These are phyloP conservation scores for Grifola frondosa DNA, from an alignment of 1,284 basidiomycete species.

Conservation along the genomic window DNA sequence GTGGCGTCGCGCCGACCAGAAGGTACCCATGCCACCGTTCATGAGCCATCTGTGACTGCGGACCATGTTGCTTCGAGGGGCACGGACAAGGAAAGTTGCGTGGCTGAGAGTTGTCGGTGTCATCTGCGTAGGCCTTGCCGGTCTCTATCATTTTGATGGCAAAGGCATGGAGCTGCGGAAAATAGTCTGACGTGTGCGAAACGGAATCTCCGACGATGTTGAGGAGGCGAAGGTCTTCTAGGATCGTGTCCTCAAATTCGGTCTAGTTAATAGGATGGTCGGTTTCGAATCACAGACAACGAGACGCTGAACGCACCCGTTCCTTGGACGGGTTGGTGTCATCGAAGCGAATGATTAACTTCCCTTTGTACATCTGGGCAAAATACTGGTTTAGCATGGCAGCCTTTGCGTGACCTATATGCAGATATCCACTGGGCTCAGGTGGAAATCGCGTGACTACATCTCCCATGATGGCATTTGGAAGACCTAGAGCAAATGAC, in stretches of 20 bases:
- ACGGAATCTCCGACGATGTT: constrained; percentile 80
- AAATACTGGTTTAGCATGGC: constrained; percentile 97
- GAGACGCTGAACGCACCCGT: constrained; percentile 52
- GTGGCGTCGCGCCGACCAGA: constrained; percentile 81
- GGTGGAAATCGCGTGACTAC: constrained; percentile 97
- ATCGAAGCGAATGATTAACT: constrained; percentile 93
- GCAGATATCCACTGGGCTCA: constrained; percentile 95
- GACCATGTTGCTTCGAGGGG: neutral
- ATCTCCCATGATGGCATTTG: constrained; percentile 81
- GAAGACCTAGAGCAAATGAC: constrained; percentile 87
- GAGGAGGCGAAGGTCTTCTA: constrained; percentile 83
- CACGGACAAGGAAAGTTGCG: neutral
- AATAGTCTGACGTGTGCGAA: constrained; percentile 95
- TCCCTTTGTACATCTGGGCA: constrained; percentile 94
- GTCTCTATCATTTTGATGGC: constrained; percentile 82
- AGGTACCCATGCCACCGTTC: constrained; percentile 86
- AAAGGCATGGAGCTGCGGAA: constrained; percentile 82
- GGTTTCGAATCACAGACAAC: neutral
- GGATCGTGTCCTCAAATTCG: constrained; percentile 91
- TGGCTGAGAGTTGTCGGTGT: constrained; percentile 84
- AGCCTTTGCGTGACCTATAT: constrained; percentile 96
- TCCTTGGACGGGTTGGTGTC: constrained; percentile 99
- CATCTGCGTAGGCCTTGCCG: constrained; percentile 92
- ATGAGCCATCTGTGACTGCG: constrained; percentile 85
- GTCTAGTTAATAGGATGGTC: constrained; percentile 42